These are phyloP conservation scores for Populus alba DNA, from an alignment of 345 rosid genomes.

Conservation along the genomic window DNA sequence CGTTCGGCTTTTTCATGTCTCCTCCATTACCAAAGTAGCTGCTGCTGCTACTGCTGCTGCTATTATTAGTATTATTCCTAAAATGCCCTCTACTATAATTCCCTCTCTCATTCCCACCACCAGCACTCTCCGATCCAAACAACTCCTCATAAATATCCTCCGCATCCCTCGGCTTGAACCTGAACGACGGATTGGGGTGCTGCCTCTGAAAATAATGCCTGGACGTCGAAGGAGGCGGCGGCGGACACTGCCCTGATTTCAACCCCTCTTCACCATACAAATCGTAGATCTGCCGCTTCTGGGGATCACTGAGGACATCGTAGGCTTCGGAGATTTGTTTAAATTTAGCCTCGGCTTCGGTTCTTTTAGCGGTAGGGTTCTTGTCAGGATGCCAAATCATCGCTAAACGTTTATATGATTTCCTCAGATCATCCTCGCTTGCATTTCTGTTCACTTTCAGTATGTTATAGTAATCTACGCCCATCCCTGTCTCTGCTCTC, in stretches of 20 bases:
- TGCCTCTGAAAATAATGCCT: conserved; percentile 14
- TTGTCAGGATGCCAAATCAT: conserved; percentile 99
- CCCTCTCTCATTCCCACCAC: conserved; percentile 26
- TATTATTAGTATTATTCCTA: conserved; percentile 33
- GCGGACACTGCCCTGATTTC: conserved; percentile 74
- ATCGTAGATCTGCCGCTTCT: conserved; percentile 95
- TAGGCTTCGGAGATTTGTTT: conserved; percentile 88
- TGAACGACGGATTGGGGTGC: conserved; percentile 11
- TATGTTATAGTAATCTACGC: conserved; percentile 89
- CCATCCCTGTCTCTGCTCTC: conserved; percentile 36
- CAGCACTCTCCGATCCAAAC: conserved; percentile 56
- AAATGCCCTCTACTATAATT: conserved; percentile 25
- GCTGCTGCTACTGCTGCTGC: conserved; percentile 1
- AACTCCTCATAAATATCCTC: conserved; percentile 81
- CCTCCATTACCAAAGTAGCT: conserved; percentile 21
- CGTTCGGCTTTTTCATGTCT: conserved; percentile 43
- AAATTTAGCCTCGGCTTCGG: conserved; percentile 86
- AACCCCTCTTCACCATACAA: conserved; percentile 82
- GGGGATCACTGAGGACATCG: conserved; percentile 64
- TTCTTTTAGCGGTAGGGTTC: conserved; percentile 58
- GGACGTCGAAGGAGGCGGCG: conserved; percentile 27
- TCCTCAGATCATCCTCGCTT: conserved; percentile 76
- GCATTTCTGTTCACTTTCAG: conserved; percentile 88
- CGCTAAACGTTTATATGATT: conserved; percentile 83
- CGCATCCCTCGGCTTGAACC: conserved; percentile 39